phyloP scores from a whole-genome alignment of 2,329 filamentous ascomycete species.

The Fusarium fracticaudum region DNA sequence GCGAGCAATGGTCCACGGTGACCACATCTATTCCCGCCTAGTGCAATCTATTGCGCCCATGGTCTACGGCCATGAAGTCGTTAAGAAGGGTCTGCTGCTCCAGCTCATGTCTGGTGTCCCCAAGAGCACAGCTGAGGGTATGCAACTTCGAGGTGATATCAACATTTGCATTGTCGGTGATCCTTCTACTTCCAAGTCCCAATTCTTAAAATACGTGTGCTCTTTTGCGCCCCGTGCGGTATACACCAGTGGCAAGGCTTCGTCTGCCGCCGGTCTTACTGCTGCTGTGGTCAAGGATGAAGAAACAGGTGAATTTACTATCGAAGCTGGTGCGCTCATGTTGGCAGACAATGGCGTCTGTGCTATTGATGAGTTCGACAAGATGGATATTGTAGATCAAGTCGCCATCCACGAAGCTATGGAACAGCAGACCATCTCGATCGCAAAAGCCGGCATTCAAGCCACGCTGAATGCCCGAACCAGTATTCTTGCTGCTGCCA shows the following conservation, averaged over 20 bases:
- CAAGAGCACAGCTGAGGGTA: conserved; percentile 91
- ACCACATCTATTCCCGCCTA: conserved; percentile 92
- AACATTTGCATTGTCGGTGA: conserved; percentile 99
- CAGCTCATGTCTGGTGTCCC: conserved; percentile 96
- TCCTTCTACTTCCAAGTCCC: conserved; percentile 95
- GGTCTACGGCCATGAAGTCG: conserved; percentile 96
- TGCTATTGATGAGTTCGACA: conserved; percentile 99
- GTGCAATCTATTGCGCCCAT: conserved; percentile 96
- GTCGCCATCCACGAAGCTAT: conserved; percentile 99
- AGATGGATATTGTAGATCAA: conserved; percentile 98
- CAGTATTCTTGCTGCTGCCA: conserved; percentile 93
- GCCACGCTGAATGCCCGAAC: conserved; percentile 96
- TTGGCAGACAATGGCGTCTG: conserved; percentile 96
- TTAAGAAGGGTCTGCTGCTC: conserved; percentile 94
- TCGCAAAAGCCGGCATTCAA: conserved; percentile 98
- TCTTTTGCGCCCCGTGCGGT: conserved; percentile 96
- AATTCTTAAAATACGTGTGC: conserved; percentile 98
- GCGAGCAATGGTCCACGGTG: conserved; percentile 91
- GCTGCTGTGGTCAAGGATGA: conserved; percentile 98
- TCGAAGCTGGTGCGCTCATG: conserved; percentile 98
- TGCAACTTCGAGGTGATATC: conserved; percentile 95
- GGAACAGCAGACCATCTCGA: conserved; percentile 99
- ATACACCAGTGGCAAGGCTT: conserved; percentile 97
- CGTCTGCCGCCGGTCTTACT: conserved; percentile 95
- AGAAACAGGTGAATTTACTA: conserved; percentile 98